phyloP scores from a whole-genome alignment of 495 filamentous ascomycete genomes.

The Xylaria castorea region DNA sequence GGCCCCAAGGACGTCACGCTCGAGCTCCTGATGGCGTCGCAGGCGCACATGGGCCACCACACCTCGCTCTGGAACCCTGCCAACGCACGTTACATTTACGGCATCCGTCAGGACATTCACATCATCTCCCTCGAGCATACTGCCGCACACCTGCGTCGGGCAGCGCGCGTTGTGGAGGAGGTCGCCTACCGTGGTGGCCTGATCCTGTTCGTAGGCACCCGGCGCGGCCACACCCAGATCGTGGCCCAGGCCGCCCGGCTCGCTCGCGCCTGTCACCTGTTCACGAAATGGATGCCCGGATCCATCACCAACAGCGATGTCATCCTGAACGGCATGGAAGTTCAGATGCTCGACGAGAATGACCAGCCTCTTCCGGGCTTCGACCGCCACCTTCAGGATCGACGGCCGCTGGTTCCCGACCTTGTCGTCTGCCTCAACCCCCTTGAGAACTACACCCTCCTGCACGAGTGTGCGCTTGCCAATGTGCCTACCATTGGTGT shows the following conservation, averaged over 20 bases:
- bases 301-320: conserved; percentile 91
- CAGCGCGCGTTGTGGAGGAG: conserved; percentile 86
- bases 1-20: conserved; percentile 80
- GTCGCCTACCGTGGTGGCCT: conserved; percentile 82
- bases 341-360: conserved; percentile 73
- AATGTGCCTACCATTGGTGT: conserved; percentile 94
- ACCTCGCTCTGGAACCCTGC: conserved; percentile 94
- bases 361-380: conserved; percentile 73
- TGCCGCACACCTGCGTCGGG: conserved; percentile 85
- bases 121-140: conserved; percentile 91
- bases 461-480: conserved; percentile 89
- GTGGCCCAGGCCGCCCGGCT: conserved; percentile 84
- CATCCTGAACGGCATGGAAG: conserved; percentile 71
- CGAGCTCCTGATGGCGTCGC: conserved; percentile 88
- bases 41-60: conserved; percentile 90
- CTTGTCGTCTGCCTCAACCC: conserved; percentile 93
- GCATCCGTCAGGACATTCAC: conserved; percentile 87
- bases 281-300: conserved; percentile 92
- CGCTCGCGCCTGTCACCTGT: conserved; percentile 83
- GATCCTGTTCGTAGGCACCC: conserved; percentile 89
- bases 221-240: conserved; percentile 74
- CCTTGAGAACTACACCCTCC: conserved; percentile 83
- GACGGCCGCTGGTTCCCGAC: conserved; percentile 77
- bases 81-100: conserved; percentile 94
- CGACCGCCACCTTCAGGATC: conserved; percentile 66